phyloP scores from a whole-genome alignment of 2,329 filamentous ascomycete species.

The Sporothrix variecibatus region DNA sequence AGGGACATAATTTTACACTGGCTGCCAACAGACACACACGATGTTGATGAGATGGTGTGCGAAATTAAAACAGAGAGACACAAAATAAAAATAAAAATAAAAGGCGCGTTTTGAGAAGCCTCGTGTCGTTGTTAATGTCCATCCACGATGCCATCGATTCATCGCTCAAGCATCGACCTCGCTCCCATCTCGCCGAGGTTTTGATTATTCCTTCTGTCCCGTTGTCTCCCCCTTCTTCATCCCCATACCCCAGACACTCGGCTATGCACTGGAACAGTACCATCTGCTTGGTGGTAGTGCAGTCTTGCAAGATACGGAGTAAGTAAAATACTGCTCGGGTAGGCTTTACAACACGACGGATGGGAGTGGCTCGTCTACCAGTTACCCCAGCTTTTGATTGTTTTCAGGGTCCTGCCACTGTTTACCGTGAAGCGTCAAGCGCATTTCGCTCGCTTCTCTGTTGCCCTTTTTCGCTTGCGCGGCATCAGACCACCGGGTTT shows the following conservation, averaged over 20 bases:
- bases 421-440: background rate
- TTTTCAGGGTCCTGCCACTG: background rate
- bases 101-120: background rate
- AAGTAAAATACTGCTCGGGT: background rate
- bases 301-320: background rate
- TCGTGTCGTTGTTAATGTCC: background rate
- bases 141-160: background rate
- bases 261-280: background rate
- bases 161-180: background rate
- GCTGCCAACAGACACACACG: background rate
- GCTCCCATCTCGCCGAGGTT: background rate
- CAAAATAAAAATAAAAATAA: too few species aligned
- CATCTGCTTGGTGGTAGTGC: background rate
- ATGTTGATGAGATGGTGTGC: slow-evolving; percentile 1
- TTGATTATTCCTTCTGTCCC: background rate
- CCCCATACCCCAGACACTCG: background rate
- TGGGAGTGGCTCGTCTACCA: background rate
- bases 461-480: background rate
- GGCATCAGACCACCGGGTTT: background rate
- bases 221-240: background rate
- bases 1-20: background rate
- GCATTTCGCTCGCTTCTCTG: background rate
- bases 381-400: background rate
- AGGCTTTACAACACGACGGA: background rate
- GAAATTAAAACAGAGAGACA: background rate